A percentile compares a stretch with the other conserved stretches of the same genome.
Conservation (phyloP, 371 early-diverging fungal species). For the Syncephalastrum sp. region DNA sequence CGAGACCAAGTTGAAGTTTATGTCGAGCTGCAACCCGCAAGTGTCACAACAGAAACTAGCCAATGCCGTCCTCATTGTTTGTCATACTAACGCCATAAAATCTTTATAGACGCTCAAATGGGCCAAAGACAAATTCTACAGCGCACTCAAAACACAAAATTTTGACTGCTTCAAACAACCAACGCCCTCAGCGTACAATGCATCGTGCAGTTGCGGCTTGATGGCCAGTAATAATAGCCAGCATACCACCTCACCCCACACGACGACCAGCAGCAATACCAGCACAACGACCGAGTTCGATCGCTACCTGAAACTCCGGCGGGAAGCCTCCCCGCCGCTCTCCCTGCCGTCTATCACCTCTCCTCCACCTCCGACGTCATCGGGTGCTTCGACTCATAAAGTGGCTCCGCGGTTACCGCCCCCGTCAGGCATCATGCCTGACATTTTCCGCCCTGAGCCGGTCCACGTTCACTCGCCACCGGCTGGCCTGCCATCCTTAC, state of each 20-base stretch:
- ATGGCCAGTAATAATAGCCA: constrained; percentile 3
- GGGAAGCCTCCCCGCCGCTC: constrained; percentile 20
- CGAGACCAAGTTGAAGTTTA: constrained; percentile 23
- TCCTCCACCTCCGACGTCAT: constrained; percentile 8
- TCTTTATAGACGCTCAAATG: constrained; percentile 35
- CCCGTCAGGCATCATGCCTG: constrained; percentile 1
- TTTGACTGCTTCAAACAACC: constrained; percentile 32
- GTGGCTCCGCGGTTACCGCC: constrained; percentile 1
- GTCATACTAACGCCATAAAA: constrained; percentile 1
- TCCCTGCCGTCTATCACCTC: constrained; percentile 11
- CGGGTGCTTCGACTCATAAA: constrained; percentile 6
- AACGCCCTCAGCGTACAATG: constrained; percentile 12
- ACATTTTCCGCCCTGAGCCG: constrained; percentile 37
- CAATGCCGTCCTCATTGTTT: neutral
- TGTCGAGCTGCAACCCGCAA: constrained; percentile 45
- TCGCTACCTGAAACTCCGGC: constrained; percentile 23
- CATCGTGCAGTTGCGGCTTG: constrained; percentile 25
- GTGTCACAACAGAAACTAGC: constrained; percentile 6
- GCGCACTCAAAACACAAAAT: constrained; percentile 31
- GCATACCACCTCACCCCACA: constrained; percentile 5
- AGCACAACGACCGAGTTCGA: constrained; percentile 29
- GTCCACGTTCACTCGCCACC: constrained; percentile 20
- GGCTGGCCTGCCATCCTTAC: neutral
- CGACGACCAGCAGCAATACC: neutral
- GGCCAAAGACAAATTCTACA: constrained; percentile 42